phyloP scores from a whole-genome alignment of 2,329 filamentous ascomycete species.

The Penicillium expansum region DNA sequence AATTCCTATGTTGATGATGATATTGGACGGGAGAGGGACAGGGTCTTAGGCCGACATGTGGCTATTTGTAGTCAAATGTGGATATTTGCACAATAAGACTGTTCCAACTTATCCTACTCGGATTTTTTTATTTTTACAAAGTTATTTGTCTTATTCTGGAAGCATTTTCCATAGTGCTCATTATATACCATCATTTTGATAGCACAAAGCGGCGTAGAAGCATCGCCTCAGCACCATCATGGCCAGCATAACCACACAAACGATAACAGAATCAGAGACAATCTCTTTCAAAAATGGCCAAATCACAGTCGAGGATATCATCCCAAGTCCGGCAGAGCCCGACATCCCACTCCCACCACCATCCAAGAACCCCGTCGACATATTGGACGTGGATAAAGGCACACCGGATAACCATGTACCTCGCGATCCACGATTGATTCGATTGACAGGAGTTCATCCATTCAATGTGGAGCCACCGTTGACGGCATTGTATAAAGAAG shows the following conservation, averaged over 20 bases:
- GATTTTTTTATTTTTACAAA: neutral
- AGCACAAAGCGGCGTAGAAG: neutral
- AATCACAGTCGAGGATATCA: conserved; percentile 28
- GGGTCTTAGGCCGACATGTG: neutral
- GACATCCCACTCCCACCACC: conserved; percentile 68
- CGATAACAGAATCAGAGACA: conserved; percentile 10
- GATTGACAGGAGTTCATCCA: conserved; percentile 82
- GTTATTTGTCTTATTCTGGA: neutral
- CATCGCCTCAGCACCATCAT: conserved; percentile 22
- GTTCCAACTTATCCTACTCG: neutral
- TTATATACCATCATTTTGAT: neutral
- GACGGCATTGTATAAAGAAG: conserved; percentile 68
- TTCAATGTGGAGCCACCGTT: conserved; percentile 89
- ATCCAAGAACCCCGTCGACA: conserved; percentile 54
- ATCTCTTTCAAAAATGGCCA: conserved; percentile 21
- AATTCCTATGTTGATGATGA: no score
- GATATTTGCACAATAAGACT: neutral
- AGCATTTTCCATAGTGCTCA: neutral
- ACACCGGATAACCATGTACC: conserved; percentile 81
- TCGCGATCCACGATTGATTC: conserved; percentile 76
- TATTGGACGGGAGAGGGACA: neutral
- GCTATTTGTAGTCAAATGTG: neutral
- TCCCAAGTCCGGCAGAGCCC: conserved; percentile 20
- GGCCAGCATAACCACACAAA: conserved; percentile 28
- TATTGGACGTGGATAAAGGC: conserved; percentile 72